A percentile compares a stretch with the other conserved stretches of the same genome.
Conservation (phyloP, 495 filamentous ascomycete species). For the Amphirosellinia nigrospora region DNA sequence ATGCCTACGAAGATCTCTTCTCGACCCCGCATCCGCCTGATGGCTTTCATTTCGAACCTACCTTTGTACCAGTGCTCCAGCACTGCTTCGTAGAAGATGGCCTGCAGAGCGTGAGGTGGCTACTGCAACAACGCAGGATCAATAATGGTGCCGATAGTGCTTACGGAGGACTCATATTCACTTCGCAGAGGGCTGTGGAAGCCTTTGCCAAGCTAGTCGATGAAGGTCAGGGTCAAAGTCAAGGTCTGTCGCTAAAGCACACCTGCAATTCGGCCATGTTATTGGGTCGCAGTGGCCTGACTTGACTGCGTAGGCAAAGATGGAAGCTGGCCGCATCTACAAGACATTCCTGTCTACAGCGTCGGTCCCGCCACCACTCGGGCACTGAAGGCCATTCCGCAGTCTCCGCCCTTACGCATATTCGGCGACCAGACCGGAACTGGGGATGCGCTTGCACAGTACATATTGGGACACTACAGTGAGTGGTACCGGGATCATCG, state of each 20-base stretch:
- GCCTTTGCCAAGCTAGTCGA: conserved; percentile 74
- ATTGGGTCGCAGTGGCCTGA: conserved; percentile 23
- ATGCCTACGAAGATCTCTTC: conserved; percentile 83
- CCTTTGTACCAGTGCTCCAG: conserved; percentile 84
- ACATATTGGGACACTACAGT: conserved; percentile 76
- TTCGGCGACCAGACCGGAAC: conserved; percentile 81
- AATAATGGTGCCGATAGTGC: conserved; percentile 37
- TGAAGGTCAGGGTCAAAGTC: conserved; percentile 41
- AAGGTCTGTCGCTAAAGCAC: conserved; percentile 37
- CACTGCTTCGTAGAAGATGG: conserved; percentile 62
- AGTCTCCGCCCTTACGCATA: conserved; percentile 56
- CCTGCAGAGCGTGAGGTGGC: conserved; percentile 43
- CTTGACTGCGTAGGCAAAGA: conserved; percentile 31
- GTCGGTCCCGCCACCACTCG: conserved; percentile 91
- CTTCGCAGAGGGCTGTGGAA: conserved; percentile 92
- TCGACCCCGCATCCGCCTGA: conserved; percentile 42
- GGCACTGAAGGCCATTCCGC: conserved; percentile 66
- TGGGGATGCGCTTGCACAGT: conserved; percentile 75
- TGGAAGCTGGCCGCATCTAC: conserved; percentile 52
- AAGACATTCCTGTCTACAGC: conserved; percentile 74
- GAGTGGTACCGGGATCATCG: conserved; percentile 46
- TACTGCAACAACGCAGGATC: conserved; percentile 47
- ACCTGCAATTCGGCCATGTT: not conserved
- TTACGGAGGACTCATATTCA: conserved; percentile 91
- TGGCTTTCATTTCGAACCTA: conserved; percentile 59